Evolutionary conservation across 176 grass and related monocot genomes (phyloP).

Genomic region (Carex cristatella): DNA sequence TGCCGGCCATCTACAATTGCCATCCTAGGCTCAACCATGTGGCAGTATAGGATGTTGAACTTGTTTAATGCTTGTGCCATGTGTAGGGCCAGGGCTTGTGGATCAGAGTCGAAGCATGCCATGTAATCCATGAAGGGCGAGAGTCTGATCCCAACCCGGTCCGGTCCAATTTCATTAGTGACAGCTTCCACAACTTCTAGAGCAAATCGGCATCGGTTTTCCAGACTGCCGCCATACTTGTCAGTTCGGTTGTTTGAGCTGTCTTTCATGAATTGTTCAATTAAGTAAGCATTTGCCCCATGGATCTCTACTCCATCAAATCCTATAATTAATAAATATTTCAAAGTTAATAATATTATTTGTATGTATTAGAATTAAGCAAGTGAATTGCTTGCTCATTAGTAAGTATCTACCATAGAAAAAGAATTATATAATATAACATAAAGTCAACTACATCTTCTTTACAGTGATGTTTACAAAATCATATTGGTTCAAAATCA

Average conservation of each 20-base stretch:
- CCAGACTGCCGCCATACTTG: constrained; percentile 33
- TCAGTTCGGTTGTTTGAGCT: constrained; percentile 40
- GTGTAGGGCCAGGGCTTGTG: constrained; percentile 23
- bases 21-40: constrained; percentile 38
- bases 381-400: not conserved
- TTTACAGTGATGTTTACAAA: too few species aligned
- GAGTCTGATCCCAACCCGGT: not conserved
- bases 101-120: constrained; percentile 43
- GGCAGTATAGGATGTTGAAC: constrained; percentile 28
- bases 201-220: constrained; percentile 43
- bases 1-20: constrained; percentile 2
- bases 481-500: too few species aligned
- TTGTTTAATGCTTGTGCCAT: constrained; percentile 27
- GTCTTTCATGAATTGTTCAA: constrained; percentile 62
- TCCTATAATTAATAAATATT: constrained; percentile 11
- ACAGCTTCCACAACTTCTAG: constrained; percentile 31
- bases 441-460: too few species aligned
- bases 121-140: constrained; percentile 37
- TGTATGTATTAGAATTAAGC: not conserved
- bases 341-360: not conserved
- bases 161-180: constrained; percentile 20
- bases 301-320: constrained; percentile 61
- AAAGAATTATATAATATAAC: too few species aligned
- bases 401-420: too few species aligned
- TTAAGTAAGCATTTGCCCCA: constrained; percentile 40